Percentiles rank a stretch among this genome's conserved stretches.
Evolutionary conservation across 2,329 filamentous ascomycete species (phyloP).

Genomic region (Gyromitra esculenta): DNA sequence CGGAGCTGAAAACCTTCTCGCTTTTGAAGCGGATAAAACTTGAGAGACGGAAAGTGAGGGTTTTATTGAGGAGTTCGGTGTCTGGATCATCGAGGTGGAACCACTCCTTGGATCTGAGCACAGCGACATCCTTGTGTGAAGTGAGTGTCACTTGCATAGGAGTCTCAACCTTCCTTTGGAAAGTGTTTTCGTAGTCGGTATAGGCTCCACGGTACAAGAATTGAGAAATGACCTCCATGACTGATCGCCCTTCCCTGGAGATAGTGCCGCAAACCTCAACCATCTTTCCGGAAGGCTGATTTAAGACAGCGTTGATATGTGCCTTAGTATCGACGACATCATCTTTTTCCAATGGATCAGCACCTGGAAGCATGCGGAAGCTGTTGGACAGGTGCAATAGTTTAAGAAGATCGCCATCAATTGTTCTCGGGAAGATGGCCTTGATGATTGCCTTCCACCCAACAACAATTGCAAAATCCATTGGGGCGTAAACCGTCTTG

Average conservation of each 20-base stretch:
- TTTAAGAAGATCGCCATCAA: constrained; percentile 95
- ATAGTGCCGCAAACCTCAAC: constrained; percentile 99
- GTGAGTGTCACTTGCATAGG: constrained; percentile 91
- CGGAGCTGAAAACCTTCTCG: constrained; percentile 86
- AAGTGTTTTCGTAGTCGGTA: constrained; percentile 95
- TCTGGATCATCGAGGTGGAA: constrained; percentile 87
- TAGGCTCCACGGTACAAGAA: constrained; percentile 96
- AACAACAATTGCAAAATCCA: constrained; percentile 99
- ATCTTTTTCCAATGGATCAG: constrained; percentile 92
- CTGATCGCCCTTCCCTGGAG: constrained; percentile 78
- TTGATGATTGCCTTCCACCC: constrained; percentile 99
- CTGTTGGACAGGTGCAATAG: constrained; percentile 96
- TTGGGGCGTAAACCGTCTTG: constrained; percentile 92
- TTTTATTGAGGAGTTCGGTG: constrained; percentile 89
- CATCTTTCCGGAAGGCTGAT: constrained; percentile 99
- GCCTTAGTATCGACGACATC: constrained; percentile 92
- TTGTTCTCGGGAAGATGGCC: constrained; percentile 95
- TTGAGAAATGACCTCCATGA: constrained; percentile 99
- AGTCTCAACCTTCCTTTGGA: constrained; percentile 96
- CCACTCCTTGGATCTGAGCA: constrained; percentile 97
- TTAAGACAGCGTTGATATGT: constrained; percentile 96
- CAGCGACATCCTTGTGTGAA: constrained; percentile 89
- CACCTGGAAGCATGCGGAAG: constrained; percentile 97
- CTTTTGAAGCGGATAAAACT: constrained; percentile 95
- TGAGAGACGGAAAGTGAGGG: constrained; percentile 93